Evolutionary conservation across 805 yeast species (phyloP).

Genomic region (Saccharomycopsis sp.): DNA sequence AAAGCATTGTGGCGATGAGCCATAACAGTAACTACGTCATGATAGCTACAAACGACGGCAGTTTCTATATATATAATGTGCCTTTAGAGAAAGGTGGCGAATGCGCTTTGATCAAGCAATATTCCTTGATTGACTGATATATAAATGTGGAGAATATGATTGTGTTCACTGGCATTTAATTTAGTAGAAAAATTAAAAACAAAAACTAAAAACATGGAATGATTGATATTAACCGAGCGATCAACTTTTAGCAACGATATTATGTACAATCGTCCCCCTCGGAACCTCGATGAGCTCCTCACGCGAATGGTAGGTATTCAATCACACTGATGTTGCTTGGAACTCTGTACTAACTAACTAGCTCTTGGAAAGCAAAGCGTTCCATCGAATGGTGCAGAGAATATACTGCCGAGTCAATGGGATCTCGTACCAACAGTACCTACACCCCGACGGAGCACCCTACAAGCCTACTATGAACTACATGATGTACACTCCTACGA

Average conservation of each 20-base stretch:
- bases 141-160: no score
- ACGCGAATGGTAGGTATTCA: slow-evolving; percentile 13
- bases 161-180: no score
- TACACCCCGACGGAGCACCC: slow-evolving; percentile 3
- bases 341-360: slow-evolving; percentile 14
- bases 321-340: no score
- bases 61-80: slow-evolving; percentile 44
- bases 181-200: no score
- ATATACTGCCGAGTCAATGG: slow-evolving; percentile 59
- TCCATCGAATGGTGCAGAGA: slow-evolving; percentile 52
- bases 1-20: slow-evolving; percentile 27
- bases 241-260: no score
- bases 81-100: slow-evolving; percentile 56
- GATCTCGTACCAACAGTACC: slow-evolving; percentile 29
- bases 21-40: slow-evolving; percentile 30
- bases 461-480: slow-evolving; percentile 18
- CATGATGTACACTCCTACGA: slow-evolving; percentile 36
- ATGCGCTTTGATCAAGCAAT: slow-evolving; percentile 49
- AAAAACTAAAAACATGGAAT: no score
- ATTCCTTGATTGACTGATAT: no score
- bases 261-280: slow-evolving; percentile 14
- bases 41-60: slow-evolving; percentile 46
- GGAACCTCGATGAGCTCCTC: slow-evolving; percentile 16
- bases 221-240: no score
- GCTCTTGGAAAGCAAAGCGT: slow-evolving; percentile 48